A percentile compares a stretch with the other conserved stretches of the same genome.
phyloP scores from a whole-genome alignment of 2,329 filamentous ascomycete genomes.

The Trichoderma polysporum region DNA sequence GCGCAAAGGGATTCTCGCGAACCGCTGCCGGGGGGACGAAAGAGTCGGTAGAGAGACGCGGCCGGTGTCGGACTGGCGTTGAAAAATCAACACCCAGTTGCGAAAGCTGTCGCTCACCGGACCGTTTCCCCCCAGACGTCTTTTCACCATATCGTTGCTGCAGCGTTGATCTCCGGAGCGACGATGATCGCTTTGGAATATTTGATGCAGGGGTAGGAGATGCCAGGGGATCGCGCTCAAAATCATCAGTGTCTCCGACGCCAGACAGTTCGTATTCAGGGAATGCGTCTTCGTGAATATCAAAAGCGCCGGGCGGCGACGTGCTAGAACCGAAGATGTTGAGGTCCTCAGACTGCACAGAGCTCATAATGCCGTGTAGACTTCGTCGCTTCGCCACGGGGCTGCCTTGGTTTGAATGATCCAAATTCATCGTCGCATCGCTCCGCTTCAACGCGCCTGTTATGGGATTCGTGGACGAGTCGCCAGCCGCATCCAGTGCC shows the following conservation, averaged over 20 bases:
- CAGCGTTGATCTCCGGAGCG: constrained; percentile 80
- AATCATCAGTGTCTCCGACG: constrained; percentile 29
- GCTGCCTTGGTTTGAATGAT: constrained; percentile 74
- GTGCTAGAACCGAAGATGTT: constrained; percentile 70
- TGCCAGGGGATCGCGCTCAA: constrained; percentile 42
- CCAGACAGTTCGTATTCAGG: constrained; percentile 56
- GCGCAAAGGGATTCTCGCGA: constrained; percentile 64
- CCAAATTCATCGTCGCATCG: constrained; percentile 85
- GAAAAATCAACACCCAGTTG: constrained; percentile 54
- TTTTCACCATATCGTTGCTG: constrained; percentile 78
- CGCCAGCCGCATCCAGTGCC: constrained; percentile 47
- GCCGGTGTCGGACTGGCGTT: constrained; percentile 60
- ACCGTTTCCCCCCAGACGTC: constrained; percentile 60
- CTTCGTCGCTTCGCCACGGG: constrained; percentile 90
- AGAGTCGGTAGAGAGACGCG: constrained; percentile 77
- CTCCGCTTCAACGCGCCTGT: constrained; percentile 89
- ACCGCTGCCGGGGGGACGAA: constrained; percentile 63
- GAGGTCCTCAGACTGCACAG: constrained; percentile 58
- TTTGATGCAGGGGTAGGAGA: constrained; percentile 51
- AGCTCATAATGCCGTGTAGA: constrained; percentile 70
- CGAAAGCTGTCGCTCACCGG: constrained; percentile 56
- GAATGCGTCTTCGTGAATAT: constrained; percentile 50
- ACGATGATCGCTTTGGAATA: constrained; percentile 69
- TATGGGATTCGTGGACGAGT: constrained; percentile 32
- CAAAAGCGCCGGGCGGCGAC: constrained; percentile 47